Evolutionary conservation across 306 rosid species (phyloP), one percentile per base, ranked within the genome.

Genomic region (Acmispon strigosus): DNA sequence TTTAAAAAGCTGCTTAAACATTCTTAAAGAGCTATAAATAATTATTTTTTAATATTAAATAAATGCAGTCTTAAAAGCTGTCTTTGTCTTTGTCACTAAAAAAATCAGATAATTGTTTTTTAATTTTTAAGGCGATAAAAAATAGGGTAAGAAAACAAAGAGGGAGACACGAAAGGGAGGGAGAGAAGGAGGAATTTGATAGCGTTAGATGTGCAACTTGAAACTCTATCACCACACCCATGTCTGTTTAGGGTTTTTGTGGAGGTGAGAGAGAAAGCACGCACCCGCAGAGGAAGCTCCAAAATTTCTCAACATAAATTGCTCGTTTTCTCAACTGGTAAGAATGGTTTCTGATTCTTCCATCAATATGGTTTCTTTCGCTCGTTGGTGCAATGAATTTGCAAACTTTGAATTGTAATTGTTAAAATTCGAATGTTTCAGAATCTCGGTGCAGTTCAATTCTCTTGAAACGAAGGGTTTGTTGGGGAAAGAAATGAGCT

Each of bases 401-500:
- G 20, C 48, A 62, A 78, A 55, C 36, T 70, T 72, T 62, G 77
- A 63, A 80, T 34, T 39, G 2, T 49, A 57, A 56, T 49, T 48
- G 53, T 74, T 39, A 4, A 61, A 54, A 9, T 62, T 62, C 59
- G 22, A 37, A 44, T 4, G 11, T 78, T 81, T 62, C 92, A 83
- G 89, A 83, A 44, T 73, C 47, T 37, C 65, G 83, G 72, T 72
- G 39, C 13, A 37, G 42, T 78, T 64, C 42, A 22, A 2, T 60
- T 78, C 66, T 10, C 37, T 42, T 43, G 62, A 29, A 51, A 18
- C 24, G 54, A 77, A 57, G 66, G 62, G 47, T 73, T 52, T 68
- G 43, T 63, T 59, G 63, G 42, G 72, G 50, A 63, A 71, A 73
- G 80, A 79, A 74, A 86, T 83, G 89, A 75, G 27, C 74, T 77